Percentiles rank a stretch among this genome's conserved stretches.
Evolutionary conservation across 768 basidiomycete genomes (phyloP).

Genomic region (Nidularia sp.): DNA sequence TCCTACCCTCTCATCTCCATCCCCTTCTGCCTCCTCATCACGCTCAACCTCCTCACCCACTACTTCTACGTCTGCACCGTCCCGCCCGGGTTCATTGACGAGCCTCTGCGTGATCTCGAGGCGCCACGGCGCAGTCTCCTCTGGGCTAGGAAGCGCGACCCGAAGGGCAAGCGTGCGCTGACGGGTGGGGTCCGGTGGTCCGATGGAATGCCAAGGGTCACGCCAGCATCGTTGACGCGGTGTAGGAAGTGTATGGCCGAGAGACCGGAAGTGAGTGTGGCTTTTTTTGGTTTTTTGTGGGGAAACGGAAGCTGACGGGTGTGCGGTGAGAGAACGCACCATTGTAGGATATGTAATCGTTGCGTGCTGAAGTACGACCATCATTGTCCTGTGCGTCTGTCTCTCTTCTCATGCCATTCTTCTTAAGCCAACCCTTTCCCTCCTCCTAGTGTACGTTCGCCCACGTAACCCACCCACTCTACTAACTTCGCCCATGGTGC

Average conservation of each 20-base stretch:
- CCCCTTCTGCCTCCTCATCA: slow-evolving; percentile 72
- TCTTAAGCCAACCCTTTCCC: background rate
- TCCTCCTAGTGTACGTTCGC: background rate
- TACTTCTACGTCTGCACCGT: slow-evolving; percentile 86
- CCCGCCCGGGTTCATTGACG: slow-evolving; percentile 75
- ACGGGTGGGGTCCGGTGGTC: slow-evolving; percentile 16
- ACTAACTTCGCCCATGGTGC: background rate
- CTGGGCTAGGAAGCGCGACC: slow-evolving; percentile 43
- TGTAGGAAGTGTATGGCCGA: slow-evolving; percentile 67
- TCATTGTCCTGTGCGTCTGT: slow-evolving; percentile 78
- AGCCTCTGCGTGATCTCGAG: slow-evolving; percentile 38
- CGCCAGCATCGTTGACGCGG: slow-evolving; percentile 49
- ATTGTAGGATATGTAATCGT: slow-evolving; percentile 67
- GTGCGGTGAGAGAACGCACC: too few relatives aligned
- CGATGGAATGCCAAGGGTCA: slow-evolving; percentile 33
- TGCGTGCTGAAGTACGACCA: slow-evolving; percentile 91
- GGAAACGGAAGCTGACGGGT: background rate
- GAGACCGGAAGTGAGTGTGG: slow-evolving; percentile 72
- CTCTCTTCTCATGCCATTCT: background rate
- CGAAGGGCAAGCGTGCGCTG: slow-evolving; percentile 13
- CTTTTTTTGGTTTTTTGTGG: too few relatives aligned
- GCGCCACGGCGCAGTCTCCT: slow-evolving; percentile 20
- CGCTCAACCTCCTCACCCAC: slow-evolving; percentile 71
- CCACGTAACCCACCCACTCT: background rate
- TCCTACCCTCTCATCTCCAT: slow-evolving; percentile 54